Evolutionary conservation across 2,329 filamentous ascomycete genomes (phyloP).

Genomic region (Ophiocordyceps robertsii): DNA sequence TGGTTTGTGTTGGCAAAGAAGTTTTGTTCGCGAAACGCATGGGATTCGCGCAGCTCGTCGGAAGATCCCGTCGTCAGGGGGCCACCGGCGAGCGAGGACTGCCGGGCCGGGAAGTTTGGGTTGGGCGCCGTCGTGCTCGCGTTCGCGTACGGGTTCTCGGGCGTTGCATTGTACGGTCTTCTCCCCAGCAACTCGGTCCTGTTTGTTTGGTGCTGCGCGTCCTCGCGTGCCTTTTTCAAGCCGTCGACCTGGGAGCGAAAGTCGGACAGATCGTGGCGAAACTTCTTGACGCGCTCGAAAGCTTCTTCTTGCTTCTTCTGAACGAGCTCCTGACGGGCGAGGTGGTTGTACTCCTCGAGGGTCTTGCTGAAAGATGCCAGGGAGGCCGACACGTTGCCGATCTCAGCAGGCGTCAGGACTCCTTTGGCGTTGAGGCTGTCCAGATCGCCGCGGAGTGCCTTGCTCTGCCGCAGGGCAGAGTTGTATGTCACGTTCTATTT

Average conservation of each 20-base stretch:
- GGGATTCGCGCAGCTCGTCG: slow-evolving; percentile 61
- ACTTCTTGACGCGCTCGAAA: slow-evolving; percentile 70
- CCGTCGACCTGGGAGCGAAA: slow-evolving; percentile 67
- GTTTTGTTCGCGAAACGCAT: slow-evolving; percentile 77
- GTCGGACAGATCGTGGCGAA: slow-evolving; percentile 68
- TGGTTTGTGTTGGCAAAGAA: slow-evolving; percentile 75
- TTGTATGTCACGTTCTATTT: slow-evolving; percentile 71
- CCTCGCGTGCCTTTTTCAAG: slow-evolving; percentile 65
- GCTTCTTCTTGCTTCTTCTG: slow-evolving; percentile 87
- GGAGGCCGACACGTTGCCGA: slow-evolving; percentile 64
- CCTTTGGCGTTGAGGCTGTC: slow-evolving; percentile 53
- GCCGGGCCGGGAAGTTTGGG: slow-evolving; percentile 23
- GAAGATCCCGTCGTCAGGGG: slow-evolving; percentile 28
- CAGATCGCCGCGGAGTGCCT: slow-evolving; percentile 64
- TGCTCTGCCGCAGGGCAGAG: slow-evolving; percentile 72
- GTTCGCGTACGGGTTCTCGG: slow-evolving; percentile 86
- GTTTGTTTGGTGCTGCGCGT: slow-evolving; percentile 51
- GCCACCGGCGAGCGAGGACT: slow-evolving; percentile 21
- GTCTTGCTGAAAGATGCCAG: slow-evolving; percentile 74
- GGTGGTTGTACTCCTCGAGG: slow-evolving; percentile 78
- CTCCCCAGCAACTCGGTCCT: slow-evolving; percentile 74
- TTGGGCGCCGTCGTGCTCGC: slow-evolving; percentile 9
- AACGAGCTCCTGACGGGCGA: slow-evolving; percentile 81
- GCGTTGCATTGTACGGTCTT: slow-evolving; percentile 64
- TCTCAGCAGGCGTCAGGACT: slow-evolving; percentile 40